Evolutionary conservation across 371 early-diverging fungal genomes (phyloP).

Genomic region (Mortierella polycephala): DNA sequence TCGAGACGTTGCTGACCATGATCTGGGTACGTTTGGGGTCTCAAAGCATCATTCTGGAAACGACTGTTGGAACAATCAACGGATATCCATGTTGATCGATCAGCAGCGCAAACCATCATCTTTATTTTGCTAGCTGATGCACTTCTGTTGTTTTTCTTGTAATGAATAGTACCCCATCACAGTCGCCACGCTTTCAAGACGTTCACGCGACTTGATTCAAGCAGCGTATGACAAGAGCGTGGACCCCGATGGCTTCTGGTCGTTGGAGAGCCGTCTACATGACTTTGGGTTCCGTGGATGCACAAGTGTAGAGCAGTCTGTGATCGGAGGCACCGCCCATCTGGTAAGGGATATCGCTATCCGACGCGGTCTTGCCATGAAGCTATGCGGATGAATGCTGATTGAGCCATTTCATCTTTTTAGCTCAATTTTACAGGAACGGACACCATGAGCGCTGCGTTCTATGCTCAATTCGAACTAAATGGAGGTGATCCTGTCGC

Average conservation of each 20-base stretch:
- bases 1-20: conserved; percentile 86
- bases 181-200: conserved; percentile 83
- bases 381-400: neutral
- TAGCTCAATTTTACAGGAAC: conserved; percentile 82
- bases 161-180: conserved; percentile 77
- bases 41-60: neutral
- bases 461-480: conserved; percentile 76
- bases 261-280: conserved; percentile 73
- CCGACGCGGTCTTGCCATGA: neutral
- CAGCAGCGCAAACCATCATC: neutral
- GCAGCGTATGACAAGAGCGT: conserved; percentile 69
- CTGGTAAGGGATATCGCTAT: conserved; percentile 57
- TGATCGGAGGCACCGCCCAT: conserved; percentile 85
- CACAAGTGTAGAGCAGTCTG: conserved; percentile 85
- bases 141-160: neutral
- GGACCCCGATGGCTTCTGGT: conserved; percentile 61
- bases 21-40: conserved; percentile 68
- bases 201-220: conserved; percentile 67
- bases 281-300: conserved; percentile 93
- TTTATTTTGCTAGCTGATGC: neutral
- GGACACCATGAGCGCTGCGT: conserved; percentile 82
- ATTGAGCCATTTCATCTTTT: neutral
- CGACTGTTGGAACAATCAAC: too few relatives aligned
- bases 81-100: too few relatives aligned
- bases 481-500: conserved; percentile 79